Evolutionary conservation across 2,329 filamentous ascomycete genomes (phyloP), one percentile per base, ranked within the genome.

Genomic region (Sarocladium oryzae): DNA sequence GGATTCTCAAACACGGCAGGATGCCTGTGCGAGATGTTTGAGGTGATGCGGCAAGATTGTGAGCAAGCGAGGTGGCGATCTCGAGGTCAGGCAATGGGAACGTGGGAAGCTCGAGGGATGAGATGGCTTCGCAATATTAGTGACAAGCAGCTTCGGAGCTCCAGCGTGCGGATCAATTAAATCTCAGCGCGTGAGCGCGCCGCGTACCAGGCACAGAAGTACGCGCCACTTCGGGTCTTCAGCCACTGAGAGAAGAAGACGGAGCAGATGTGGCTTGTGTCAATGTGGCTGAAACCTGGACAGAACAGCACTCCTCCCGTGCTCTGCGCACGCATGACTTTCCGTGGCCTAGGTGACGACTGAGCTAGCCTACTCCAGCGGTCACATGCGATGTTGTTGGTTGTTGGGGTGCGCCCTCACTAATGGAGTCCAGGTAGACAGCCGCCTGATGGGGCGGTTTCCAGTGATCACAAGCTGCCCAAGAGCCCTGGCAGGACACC

Each of bases 111-210:
- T 48, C n/a, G 6, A n/a, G 40, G n/a, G 40, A 43, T n/a, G 40
- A 10, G 21, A 28, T 40, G 37, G 8, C 40, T 28, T 43, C 21
- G 28, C 28, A 30, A 7, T 13, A 16, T 20, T 43, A 23, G 40
- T 43, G 37, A 15, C 18, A 40, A 18, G 23, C 23, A 43, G 40
- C 40, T 43, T 43, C 7, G 40, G 40, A 43, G 40, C 40, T 43
- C 21, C 40, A 26, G 21, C n/a, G 15, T 24, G n/a, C 43, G 43
- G 43, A 48, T 48, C 43, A 48, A 48, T 48, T 48, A 48, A 48
- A 48, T 48, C 43, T 48, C 43, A 48, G 43, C 43, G 28, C 24
- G 43, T 11, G 43, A 48, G n/a, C 37, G 37, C 37, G 37, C 16
- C 37, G 37, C 37, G 35, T 41, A 10, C 28, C 7, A 30, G 13